Base-by-base conservation (phyloP, 2,329 filamentous ascomycete genomes). In the Cordyceps militaris region DNA sequence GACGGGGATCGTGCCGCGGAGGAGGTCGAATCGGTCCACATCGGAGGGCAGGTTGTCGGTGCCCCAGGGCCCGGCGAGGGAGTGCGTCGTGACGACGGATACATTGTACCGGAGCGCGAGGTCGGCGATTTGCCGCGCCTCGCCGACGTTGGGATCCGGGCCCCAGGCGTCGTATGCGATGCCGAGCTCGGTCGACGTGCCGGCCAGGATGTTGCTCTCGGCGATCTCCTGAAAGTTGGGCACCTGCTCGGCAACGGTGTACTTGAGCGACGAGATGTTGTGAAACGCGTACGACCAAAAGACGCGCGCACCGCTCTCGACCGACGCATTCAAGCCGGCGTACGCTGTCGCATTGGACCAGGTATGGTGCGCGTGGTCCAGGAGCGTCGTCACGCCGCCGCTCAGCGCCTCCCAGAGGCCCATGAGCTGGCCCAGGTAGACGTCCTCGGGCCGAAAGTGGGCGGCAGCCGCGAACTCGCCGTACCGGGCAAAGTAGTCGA, bases 231-330 rank as follows among this genome's bases (percentile, higher is more conserved):
- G 66, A 59, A 76, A 76, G 59, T 73, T 68, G 7, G 67, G 66
- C 4, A 74, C 62, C 59, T 77, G 75, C 4, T 77, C 67, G 1
- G 63, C 48, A 2, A 72, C 55, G 3, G 68, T 66, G 30, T 71
- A 73, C 8, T 65, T 66, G 8, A 62, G 8, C 0, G 60, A 44
- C 4, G 65, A 59, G 4, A 72, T 58, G 38, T 74, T 65, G 49
- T 74, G 69, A 61, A 80, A 73, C 1, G 73, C 63, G 40, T 73
- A 75, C 2, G 70, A 71, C 75, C 75, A 80, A 59, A 75, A 78
- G 0, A 79, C 74, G 0, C 78, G 67, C 0, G 74, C 76, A 3
- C 77, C 74, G 40, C 78, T 80, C 14, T 79, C 75, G 4, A 80
- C 66, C 0, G 72, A 74, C 0, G 74, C 79, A 4, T 74, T 70